Evolutionary conservation across 169 alveolate species (phyloP), one percentile per base, ranked within the genome.

Genomic region (Cryptosporidium sp.): DNA sequence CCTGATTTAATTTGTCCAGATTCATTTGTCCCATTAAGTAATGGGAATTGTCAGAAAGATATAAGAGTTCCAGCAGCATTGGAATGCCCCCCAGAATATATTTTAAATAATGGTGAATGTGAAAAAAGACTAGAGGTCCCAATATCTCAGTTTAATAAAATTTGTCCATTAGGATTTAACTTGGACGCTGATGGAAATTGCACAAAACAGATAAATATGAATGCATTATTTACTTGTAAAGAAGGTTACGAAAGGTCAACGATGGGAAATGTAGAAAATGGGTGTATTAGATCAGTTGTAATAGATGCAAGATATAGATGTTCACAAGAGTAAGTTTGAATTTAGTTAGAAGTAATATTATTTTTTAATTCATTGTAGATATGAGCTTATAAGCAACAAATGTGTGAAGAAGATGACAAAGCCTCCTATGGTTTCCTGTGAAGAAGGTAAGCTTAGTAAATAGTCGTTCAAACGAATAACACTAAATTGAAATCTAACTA

Each of bases 1-100:
- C 89, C 89, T 14, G 89, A 80, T 50, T 41, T 80, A 12, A 80
- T 80, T 43, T 80, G 89, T 65, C 89, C 89, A 12, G 89, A 80
- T 4, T 21, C 80, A 1, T 80, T 80, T 65, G 68, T 80, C 26
- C 89, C 89, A 21, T 35, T 80, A 7, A 62, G 69, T n/a, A 80
- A 80, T 80, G 89, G 89, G 6, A 59, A 59, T 45, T 80, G 89
- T 21, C 89, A 80, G 39, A 80, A 80, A 58, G 89, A 80, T 58
- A 80, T 80, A 9, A 80, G 75, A 48, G 43, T 80, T 2, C 89
- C 89, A 9, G 89, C 89, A 62, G 75, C 89, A n/a, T 35, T 80
- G 31, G 89, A 80, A 41, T 80, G 89, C 43, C 89, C 89, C 9
- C 73, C 89, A 37, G 89, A 65, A 9, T 80, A 80, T 39, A 21